phyloP scores from a whole-genome alignment of 1,284 basidiomycete species.

The Xerocomus nothofagi region DNA sequence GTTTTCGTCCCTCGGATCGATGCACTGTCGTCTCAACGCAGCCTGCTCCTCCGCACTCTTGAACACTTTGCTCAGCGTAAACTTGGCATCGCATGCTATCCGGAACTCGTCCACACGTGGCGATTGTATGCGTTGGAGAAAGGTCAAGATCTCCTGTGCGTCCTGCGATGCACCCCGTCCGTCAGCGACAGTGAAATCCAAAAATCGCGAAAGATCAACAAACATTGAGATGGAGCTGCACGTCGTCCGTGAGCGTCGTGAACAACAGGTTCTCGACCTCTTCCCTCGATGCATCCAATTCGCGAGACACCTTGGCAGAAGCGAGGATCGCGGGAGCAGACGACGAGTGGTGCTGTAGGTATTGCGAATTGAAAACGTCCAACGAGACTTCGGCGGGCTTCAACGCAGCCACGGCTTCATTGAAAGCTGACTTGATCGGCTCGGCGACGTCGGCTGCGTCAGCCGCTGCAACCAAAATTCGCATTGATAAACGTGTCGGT shows the following conservation, averaged over 20 bases:
- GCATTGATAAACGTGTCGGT: background rate
- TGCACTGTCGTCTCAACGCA: constrained; percentile 21
- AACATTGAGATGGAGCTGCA: constrained; percentile 54
- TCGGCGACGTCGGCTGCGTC: constrained; percentile 43
- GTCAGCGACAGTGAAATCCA: background rate
- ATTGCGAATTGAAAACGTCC: constrained; percentile 73
- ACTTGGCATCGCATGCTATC: constrained; percentile 48
- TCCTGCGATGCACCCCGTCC: constrained; percentile 37
- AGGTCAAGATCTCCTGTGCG: constrained; percentile 45
- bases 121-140: constrained; percentile 52
- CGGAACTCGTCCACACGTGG: constrained; percentile 59
- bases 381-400: constrained; percentile 58
- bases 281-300: constrained; percentile 47
- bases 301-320: constrained; percentile 52
- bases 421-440: constrained; percentile 44
- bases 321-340: constrained; percentile 58
- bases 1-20: constrained; percentile 26
- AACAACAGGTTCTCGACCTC: constrained; percentile 66
- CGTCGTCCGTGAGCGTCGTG: constrained; percentile 45
- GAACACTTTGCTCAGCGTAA: constrained; percentile 66
- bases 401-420: constrained; percentile 48
- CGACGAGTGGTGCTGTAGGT: constrained; percentile 61
- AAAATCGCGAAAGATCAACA: constrained; percentile 12
- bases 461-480: constrained; percentile 36
- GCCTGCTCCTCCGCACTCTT: constrained; percentile 50